Evolutionary conservation across 257 asterid genomes (phyloP).

Genomic region (Lavandula angustifolia): DNA sequence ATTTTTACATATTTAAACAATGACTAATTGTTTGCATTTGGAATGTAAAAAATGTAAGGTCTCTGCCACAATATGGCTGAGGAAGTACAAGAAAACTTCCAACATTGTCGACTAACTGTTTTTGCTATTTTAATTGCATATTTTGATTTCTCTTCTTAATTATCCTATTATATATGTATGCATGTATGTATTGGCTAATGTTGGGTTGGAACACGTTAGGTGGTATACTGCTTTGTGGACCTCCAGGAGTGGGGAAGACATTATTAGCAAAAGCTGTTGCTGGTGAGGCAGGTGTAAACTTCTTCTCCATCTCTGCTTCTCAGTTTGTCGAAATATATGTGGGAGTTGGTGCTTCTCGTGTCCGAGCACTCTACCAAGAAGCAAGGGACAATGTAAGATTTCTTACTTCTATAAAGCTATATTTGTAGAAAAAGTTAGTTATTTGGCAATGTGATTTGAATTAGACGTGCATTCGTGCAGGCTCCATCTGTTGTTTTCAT

Average conservation of each 20-base stretch:
- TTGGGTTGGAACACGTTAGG: constrained; percentile 52
- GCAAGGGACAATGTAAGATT: constrained; percentile 83
- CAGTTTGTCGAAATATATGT: constrained; percentile 97
- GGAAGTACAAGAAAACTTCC: constrained; percentile 17
- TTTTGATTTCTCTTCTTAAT: neutral
- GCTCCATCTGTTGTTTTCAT: constrained; percentile 98
- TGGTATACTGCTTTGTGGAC: constrained; percentile 97
- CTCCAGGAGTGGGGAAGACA: constrained; percentile 99
- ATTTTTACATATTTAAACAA: neutral
- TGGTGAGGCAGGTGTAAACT: constrained; percentile 98
- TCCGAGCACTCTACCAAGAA: constrained; percentile 94
- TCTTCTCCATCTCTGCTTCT: constrained; percentile 98
- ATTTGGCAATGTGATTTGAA: constrained; percentile 24
- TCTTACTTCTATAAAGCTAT: constrained; percentile 20
- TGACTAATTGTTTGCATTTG: constrained; percentile 9
- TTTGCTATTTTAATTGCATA: neutral
- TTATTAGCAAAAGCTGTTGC: constrained; percentile 97
- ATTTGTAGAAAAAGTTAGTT: neutral
- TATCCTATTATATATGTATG: neutral
- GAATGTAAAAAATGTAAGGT: constrained; percentile 7
- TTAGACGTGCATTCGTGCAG: constrained; percentile 44
- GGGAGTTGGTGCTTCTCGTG: constrained; percentile 99
- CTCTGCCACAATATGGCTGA: constrained; percentile 12
- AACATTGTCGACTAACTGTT: neutral
- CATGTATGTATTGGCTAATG: constrained; percentile 8